phyloP scores from a whole-genome alignment of 2,329 filamentous ascomycete species.

The Aphanoascus verrucosus region DNA sequence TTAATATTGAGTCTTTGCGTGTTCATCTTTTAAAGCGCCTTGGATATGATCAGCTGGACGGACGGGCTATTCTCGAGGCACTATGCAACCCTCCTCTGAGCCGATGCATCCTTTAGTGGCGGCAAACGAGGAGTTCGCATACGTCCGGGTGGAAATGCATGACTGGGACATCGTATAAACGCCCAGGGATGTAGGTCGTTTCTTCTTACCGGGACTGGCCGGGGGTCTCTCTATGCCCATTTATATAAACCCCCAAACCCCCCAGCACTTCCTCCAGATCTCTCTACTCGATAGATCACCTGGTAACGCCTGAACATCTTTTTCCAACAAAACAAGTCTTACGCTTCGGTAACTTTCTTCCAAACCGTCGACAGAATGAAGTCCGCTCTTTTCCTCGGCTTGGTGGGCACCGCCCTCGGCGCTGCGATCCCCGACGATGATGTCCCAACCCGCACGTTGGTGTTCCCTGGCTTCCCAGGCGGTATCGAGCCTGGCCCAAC shows the following conservation, averaged over 20 bases:
- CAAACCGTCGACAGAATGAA: conserved; percentile 13
- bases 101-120: conserved; percentile 7
- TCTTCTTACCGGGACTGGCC: not conserved
- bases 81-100: conserved; percentile 11
- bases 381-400: conserved; percentile 14
- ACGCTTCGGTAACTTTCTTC: not conserved
- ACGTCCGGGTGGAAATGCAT: conserved; percentile 8
- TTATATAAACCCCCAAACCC: conserved; percentile 13
- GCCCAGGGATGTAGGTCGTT: conserved; percentile 7
- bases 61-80: not conserved
- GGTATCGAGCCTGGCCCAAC: conserved; percentile 9
- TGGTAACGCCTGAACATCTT: not conserved
- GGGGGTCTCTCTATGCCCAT: not conserved
- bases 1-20: not conserved
- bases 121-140: conserved; percentile 13
- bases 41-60: conserved; percentile 11
- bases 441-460: conserved; percentile 11
- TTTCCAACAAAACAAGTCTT: not conserved
- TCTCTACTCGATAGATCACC: conserved; percentile 1
- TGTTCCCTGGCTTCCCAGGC: conserved; percentile 13
- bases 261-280: conserved; percentile 6
- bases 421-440: conserved; percentile 9
- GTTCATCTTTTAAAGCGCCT: not conserved
- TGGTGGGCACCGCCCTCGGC: conserved; percentile 19
- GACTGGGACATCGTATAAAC: conserved; percentile 8